Evolutionary conservation across 2,329 filamentous ascomycete species (phyloP).

Genomic region (Sclerotinia trifoliorum): DNA sequence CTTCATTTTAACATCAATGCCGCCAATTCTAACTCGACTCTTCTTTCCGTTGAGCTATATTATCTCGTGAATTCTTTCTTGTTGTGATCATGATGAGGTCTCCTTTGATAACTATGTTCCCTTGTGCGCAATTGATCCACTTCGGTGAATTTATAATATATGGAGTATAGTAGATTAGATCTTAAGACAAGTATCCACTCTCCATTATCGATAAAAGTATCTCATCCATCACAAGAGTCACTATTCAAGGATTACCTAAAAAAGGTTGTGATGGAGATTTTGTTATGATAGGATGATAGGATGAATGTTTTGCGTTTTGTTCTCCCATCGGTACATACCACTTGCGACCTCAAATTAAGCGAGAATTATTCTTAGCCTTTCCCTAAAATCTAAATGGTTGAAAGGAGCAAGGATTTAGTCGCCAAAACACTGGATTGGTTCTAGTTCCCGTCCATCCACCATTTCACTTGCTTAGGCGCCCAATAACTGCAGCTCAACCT

Average conservation of each 20-base stretch:
- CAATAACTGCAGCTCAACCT: constrained; percentile 19
- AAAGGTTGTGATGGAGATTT: constrained; percentile 9
- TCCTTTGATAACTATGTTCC: neutral
- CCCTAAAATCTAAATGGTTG: constrained; percentile 18
- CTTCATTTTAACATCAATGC: neutral
- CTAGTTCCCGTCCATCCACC: constrained; percentile 23
- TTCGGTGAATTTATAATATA: neutral
- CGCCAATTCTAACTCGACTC: neutral
- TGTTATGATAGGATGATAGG: constrained; percentile 12
- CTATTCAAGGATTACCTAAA: constrained; percentile 4
- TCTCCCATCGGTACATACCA: constrained; percentile 12
- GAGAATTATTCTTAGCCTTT: neutral
- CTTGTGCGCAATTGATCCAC: constrained; percentile 11
- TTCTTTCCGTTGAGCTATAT: neutral
- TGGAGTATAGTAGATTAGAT: constrained; percentile 3
- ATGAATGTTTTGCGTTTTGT: constrained; percentile 17
- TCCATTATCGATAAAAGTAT: constrained; percentile 1
- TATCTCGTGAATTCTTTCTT: neutral
- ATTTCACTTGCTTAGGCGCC: constrained; percentile 28
- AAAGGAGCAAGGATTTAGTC: constrained; percentile 27
- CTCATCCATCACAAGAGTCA: constrained; percentile 7
- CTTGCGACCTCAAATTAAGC: constrained; percentile 14
- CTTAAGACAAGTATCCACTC: constrained; percentile 10
- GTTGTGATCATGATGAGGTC: neutral
- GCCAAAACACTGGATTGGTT: constrained; percentile 23